A percentile compares a stretch with the other conserved stretches of the same genome.
Conservation (phyloP, 768 basidiomycete genomes). For the Rhodotorula graminis region DNA sequence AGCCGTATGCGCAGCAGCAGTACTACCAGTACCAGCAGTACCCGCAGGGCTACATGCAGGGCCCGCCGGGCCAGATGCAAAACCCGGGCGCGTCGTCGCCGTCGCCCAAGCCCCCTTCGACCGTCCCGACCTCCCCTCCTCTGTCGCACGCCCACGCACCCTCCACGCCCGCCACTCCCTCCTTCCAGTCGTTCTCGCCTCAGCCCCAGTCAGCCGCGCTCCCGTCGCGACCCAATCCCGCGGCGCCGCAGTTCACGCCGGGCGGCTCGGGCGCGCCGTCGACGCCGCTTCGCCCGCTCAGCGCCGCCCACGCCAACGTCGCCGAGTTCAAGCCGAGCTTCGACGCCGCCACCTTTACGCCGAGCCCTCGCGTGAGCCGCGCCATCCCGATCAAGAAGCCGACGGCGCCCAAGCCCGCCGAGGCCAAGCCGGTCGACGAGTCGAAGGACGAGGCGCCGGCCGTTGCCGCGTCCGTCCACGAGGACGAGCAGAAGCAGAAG, state of each 20-base stretch:
- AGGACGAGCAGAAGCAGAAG: constrained; percentile 12
- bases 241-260: constrained; percentile 7
- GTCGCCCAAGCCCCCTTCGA: constrained; percentile 20
- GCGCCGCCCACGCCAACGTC: neutral
- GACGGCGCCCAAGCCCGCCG: constrained; percentile 1
- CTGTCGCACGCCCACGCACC: constrained; percentile 17
- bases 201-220: constrained; percentile 26
- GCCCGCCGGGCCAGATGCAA: neutral
- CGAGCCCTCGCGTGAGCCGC: constrained; percentile 12
- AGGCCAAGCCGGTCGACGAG: constrained; percentile 12
- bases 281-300: constrained; percentile 18
- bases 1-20: neutral
- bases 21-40: constrained; percentile 20
- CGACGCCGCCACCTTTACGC: constrained; percentile 9
- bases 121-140: constrained; percentile 21
- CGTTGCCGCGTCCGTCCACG: constrained; percentile 2
- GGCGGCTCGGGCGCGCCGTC: neutral
- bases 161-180: constrained; percentile 11
- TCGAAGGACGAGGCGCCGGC: constrained; percentile 16
- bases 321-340: constrained; percentile 33
- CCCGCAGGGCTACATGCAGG: constrained; percentile 1
- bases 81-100: constrained; percentile 22
- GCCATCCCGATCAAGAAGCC: constrained; percentile 39
- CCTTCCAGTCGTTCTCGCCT: constrained; percentile 30
- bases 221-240: constrained; percentile 17